These are phyloP conservation scores for Phytophthora pini DNA, from an alignment of 352 stramenopile species.

Conservation along the genomic window DNA sequence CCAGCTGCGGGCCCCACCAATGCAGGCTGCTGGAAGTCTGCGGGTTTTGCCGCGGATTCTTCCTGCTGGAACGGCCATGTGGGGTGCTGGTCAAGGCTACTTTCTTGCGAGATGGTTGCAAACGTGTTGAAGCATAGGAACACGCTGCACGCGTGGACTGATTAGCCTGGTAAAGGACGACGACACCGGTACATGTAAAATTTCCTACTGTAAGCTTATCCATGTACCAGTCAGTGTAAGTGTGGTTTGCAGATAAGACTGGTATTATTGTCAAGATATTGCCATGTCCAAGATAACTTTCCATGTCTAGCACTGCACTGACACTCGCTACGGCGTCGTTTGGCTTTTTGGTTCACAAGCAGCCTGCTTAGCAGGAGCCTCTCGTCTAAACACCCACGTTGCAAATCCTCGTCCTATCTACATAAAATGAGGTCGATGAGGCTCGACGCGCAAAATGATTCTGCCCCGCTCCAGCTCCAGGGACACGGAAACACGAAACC, in stretches of 20 bases:
- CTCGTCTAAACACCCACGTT: neutral
- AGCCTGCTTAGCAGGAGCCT: neutral
- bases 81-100: neutral
- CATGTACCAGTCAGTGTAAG: too few species aligned
- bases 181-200: conserved; percentile 4
- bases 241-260: too few species aligned
- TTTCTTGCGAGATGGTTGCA: conserved; percentile 10
- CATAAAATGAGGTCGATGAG: neutral
- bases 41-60: neutral
- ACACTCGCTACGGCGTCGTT: too few species aligned
- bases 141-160: conserved; percentile 13
- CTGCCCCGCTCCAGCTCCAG: too few species aligned
- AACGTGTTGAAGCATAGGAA: conserved; percentile 15
- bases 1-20: conserved; percentile 7
- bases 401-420: conserved; percentile 1
- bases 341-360: too few species aligned
- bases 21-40: conserved; percentile 15
- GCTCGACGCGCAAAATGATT: neutral
- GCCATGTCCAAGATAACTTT: too few species aligned
- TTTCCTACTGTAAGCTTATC: neutral
- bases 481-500: too few species aligned
- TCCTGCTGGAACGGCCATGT: neutral
- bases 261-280: too few species aligned
- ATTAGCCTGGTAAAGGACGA: conserved; percentile 15
- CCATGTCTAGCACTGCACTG: too few species aligned